Base-by-base conservation (phyloP, 495 filamentous ascomycete species). In the Letharia columbiana region DNA sequence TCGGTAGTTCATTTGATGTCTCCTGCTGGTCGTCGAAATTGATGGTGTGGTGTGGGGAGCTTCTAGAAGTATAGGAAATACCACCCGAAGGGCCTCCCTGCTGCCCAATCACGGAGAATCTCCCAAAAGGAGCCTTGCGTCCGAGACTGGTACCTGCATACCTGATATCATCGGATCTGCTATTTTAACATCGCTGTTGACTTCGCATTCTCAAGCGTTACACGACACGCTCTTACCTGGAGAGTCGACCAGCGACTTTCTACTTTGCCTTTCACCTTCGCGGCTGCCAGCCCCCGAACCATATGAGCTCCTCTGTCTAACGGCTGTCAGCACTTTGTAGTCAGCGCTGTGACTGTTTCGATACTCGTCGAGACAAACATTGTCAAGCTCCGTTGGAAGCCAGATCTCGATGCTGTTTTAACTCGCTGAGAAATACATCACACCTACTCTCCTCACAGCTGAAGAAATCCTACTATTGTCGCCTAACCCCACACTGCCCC, bases 111-210 rank as follows among this genome's bases (percentile, higher is more conserved):
- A 37, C 67, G 62, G 67, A 62, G 33, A n/a, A 39, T 31, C 37
- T 66, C 49, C 45, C 40, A 23, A 52, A 65, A 68, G 31, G 58
- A 68, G 56, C 63, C 41, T 20, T 44, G 23, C 54, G 28, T 41
- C 67, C 67, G 58, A 57, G 47, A 62, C 17, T 62, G 60, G 56
- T 59, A 58, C 40, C 58, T 65, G 57, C 37, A 57, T 47, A 23
- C 33, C 63, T 65, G 54, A 49, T 31, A 65, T 60, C 28, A 60
- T 65, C 37, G 20, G 5, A n/a, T 6, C 41, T 28, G 52, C 41
- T 40, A 37, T 31, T 37, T 39, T 9, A 8, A 41, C 23, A 47
- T 39, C 56, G 58, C 42, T 59, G 42, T 37, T 17, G 44, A 39
- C 18, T 50, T 9, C 20, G 42, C 44, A 45, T 45, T 33, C 11